Base-by-base conservation (phyloP, 2,329 filamentous ascomycete genomes). In the Emydomyces testavorans region DNA sequence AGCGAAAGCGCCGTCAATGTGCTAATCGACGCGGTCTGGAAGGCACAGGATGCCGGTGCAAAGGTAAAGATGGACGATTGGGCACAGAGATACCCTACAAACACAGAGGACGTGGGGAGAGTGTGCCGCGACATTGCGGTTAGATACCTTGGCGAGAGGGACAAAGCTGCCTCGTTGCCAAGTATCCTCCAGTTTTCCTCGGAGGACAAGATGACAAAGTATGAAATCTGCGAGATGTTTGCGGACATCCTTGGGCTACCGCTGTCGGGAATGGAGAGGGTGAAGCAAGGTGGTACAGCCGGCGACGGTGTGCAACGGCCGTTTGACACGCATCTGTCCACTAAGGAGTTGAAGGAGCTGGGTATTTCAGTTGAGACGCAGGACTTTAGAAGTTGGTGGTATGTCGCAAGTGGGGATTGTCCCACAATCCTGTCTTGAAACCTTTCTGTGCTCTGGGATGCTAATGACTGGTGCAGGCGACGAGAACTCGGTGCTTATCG, bases 311-410 rank as follows among this genome's bases (percentile, higher is more conserved):
- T 88, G 0, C 78, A 88, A 66, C 75, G 88, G 53, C 88, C 89
- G 10, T 94, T 85, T 61, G 87, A 94, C 66, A 90, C 84, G 57
- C 87, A 94, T 65, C 70, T 95, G 38, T 88, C 85, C 58, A 94
- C 84, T 6, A 77, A 76, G 64, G 78, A 72, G 32, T 67, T 94
- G 54, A 77, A 77, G 62, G 78, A 85, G 11, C 61, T 94, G 52
- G 85, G 79, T 0, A 84, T 94, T 53, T 75, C 84, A 59, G 78
- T 90, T 48, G 71, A 75, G 38, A 86, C 85, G 0, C 76, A 80
- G 58, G 77, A 88, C 57, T 94, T 94, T 62, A 71, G 71, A 38
- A 80, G 73, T 13, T 94, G 88, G 88, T 94, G 88, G 88, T 68
- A 57, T 59, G 65, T 66, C 28, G 10, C 6, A 37, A 10, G 28